phyloP scores from a whole-genome alignment of 306 rosid genomes.

The Quercus dentata region DNA sequence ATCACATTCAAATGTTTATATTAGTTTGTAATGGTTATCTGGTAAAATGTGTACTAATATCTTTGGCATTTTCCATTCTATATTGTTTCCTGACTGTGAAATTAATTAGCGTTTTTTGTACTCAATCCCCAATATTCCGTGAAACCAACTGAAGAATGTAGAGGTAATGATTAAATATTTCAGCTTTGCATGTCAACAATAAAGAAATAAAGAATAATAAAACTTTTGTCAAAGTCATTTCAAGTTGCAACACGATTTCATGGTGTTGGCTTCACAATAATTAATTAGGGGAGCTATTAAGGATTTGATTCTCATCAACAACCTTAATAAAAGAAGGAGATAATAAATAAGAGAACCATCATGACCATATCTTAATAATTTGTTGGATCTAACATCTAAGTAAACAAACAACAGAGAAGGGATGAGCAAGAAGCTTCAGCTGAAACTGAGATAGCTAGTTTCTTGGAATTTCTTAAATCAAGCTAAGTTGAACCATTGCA shows the following conservation, averaged over 20 bases:
- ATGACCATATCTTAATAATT: no score
- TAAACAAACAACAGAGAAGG: no score
- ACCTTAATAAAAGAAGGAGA: background rate
- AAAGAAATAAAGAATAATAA: background rate
- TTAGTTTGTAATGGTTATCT: no score
- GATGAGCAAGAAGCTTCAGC: no score
- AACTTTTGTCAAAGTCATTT: background rate
- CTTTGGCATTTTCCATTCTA: no score
- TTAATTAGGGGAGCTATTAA: conserved; percentile 17
- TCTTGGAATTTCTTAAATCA: no score
- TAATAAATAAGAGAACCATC: no score
- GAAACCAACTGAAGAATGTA: conserved; percentile 11
- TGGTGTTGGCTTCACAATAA: background rate
- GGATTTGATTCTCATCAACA: background rate
- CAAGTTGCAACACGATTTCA: background rate
- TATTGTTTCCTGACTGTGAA: background rate
- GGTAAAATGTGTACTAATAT: no score
- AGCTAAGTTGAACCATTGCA: no score
- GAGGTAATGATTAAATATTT: background rate
- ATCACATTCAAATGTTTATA: no score
- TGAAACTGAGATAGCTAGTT: no score
- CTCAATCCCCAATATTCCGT: conserved; percentile 15
- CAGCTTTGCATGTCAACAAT: background rate
- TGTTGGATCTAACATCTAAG: no score
- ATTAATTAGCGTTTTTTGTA: conserved; percentile 11